phyloP scores from a whole-genome alignment of 192 early-diverging fungal genomes.

The Coemansia sp. region DNA sequence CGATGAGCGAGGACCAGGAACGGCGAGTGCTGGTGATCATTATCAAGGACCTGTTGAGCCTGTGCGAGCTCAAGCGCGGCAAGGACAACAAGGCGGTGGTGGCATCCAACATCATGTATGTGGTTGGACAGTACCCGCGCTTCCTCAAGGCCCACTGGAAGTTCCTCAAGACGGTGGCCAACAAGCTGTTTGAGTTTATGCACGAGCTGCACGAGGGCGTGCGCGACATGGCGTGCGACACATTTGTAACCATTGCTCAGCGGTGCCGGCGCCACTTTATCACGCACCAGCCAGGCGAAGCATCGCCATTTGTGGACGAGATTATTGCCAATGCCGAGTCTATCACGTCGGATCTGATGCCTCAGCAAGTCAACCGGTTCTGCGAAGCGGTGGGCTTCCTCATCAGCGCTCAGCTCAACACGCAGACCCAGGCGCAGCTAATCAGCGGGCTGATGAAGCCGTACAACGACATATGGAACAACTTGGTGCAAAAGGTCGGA shows the following conservation, averaged over 20 bases:
- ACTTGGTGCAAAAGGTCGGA: conserved; percentile 71
- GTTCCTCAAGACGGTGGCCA: conserved; percentile 99
- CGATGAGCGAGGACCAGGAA: conserved; percentile 95
- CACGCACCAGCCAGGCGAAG: conserved; percentile 85
- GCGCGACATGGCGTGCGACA: conserved; percentile 99
- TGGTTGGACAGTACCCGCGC: conserved; percentile 99
- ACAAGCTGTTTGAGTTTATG: conserved; percentile 99
- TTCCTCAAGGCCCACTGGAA: conserved; percentile 99
- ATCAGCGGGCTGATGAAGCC: conserved; percentile 86
- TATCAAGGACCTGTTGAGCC: conserved; percentile 94
- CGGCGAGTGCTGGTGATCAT: conserved; percentile 97
- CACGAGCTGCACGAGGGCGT: conserved; percentile 99
- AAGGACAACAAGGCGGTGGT: conserved; percentile 99
- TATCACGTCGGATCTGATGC: conserved; percentile 86
- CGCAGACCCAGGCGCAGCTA: conserved; percentile 73
- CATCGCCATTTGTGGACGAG: conserved; percentile 93
- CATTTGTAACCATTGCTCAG: conserved; percentile 98
- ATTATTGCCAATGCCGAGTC: conserved; percentile 77
- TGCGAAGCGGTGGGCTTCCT: conserved; percentile 98
- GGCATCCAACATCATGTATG: conserved; percentile 99
- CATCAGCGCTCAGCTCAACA: conserved; percentile 89
- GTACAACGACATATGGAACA: conserved; percentile 87
- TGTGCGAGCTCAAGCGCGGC: conserved; percentile 96
- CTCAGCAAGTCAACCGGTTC: conserved; percentile 96
- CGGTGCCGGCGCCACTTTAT: conserved; percentile 98